These are phyloP conservation scores for Blepharisma stoltei DNA, from an alignment of 73 alveolate genomes.

Conservation along the genomic window DNA sequence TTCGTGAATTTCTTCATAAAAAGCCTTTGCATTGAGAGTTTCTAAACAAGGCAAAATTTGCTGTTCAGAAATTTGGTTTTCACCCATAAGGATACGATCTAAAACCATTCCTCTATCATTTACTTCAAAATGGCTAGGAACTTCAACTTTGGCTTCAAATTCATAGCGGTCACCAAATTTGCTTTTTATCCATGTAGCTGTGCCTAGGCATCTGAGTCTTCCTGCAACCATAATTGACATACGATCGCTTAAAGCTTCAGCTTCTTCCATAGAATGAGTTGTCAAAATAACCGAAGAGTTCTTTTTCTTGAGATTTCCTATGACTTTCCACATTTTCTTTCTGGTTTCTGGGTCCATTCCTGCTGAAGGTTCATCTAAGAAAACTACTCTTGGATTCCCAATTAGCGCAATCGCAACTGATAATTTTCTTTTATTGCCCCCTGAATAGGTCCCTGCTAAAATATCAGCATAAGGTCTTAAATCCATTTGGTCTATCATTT, in stretches of 20 bases:
- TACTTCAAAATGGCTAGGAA: conserved; percentile 39
- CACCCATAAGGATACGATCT: conserved; percentile 88
- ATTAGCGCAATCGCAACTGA: conserved; percentile 98
- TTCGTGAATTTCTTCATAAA: conserved; percentile 91
- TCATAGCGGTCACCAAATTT: conserved; percentile 87
- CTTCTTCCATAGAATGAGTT: conserved; percentile 97
- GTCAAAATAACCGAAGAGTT: conserved; percentile 85
- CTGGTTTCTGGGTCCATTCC: conserved; percentile 99
- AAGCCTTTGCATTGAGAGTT: conserved; percentile 68
- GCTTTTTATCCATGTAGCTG: conserved; percentile 73
- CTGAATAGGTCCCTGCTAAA: conserved; percentile 85
- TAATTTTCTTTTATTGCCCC: conserved; percentile 97
- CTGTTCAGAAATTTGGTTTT: conserved; percentile 88
- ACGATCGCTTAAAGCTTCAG: conserved; percentile 89
- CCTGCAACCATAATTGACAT: conserved; percentile 81
- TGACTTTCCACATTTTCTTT: conserved; percentile 97
- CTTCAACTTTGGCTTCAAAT: conserved; percentile 62
- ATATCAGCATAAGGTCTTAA: conserved; percentile 70
- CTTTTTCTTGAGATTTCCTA: conserved; percentile 85
- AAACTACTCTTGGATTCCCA: conserved; percentile 97
- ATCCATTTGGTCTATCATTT: conserved; percentile 85
- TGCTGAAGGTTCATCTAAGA: conserved; percentile 98
- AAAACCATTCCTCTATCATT: conserved; percentile 50
- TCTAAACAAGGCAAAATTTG: conserved; percentile 93
- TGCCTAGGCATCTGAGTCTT: conserved; percentile 65